Evolutionary conservation across 106 monocot species (phyloP), one percentile per base, ranked within the genome.

Genomic region (Xerophyta viscosa): DNA sequence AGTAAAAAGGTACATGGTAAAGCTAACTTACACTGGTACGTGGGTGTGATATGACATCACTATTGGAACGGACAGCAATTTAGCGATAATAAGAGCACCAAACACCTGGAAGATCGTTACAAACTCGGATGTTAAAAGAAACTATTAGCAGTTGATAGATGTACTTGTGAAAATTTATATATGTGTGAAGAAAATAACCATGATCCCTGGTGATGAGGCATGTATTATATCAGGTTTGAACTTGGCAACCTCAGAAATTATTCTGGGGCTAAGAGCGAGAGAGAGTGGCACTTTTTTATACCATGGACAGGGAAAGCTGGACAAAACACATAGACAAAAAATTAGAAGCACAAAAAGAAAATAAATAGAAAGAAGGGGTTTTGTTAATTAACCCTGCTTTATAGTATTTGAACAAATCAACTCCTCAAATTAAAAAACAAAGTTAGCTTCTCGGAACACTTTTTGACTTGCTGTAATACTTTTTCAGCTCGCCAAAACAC

Each of bases 1-100:
- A n/a, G n/a, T 20, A n/a, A 44, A 14, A 10, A 44, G 8, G 14
- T 10, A 17, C 43, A 28, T 14, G 64, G 11, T 23, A 60, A 51
- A 50, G n/a, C 7, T 7, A 19, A 71, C 85, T 76, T 52, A 89
- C 96, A 84, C 65, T 56, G 96, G 96, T 46, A 98, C 89, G 74
- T 98, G 96, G 7, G 96, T 98, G 74, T 98, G 96, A 50, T 98
- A 98, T 4, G 89, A 86, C 96, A 98, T 85, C 27, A 98, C 96
- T 24, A 98, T 53, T 4, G 96, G 89, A 27, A 86, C 79, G 27
- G 54, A 71, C 14, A 98, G 78, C 47, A 98, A 43, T 62, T 89
- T 98, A 21, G 96, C 75, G 54, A 98, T 98, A 56, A 68, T 54
- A 28, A 98, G 86, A 41, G 96, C 96, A 50, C 96, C 96, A 70